Base-by-base conservation (phyloP, 2,329 filamentous ascomycete genomes). In the Colletotrichum sublineola region DNA sequence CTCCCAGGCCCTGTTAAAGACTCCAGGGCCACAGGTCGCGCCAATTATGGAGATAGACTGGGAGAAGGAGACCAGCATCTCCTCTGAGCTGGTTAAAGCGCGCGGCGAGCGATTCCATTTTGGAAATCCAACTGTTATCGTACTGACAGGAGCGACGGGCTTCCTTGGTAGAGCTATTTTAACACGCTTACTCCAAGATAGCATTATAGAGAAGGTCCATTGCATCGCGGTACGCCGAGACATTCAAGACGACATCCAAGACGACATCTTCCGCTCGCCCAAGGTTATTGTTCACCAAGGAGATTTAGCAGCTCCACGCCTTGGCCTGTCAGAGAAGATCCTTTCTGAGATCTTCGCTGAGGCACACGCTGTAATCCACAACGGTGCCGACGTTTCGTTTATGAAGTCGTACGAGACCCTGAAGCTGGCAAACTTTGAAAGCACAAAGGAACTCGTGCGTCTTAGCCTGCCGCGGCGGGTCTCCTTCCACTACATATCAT, bases 301-400 rank as follows among this genome's bases (percentile, higher is more conserved):
- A 5, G 55, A 66, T 14, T 38, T 71, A 1, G 40, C 55, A 0
- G 29, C 58, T 2, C 75, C 77, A 0, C 52, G 40, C 1, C 68
- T 81, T 0, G 78, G 78, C 0, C 77, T 82, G 8, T 63, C 73
- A 1, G 55, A 63, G 6, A 31, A 56, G 2, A 5, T 6, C 0
- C 56, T 42, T 6, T 33, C 29, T 1, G 36, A 46, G 1, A 53
- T 73, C 57, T 78, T 86, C 14, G 68, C 68, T 5, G 50, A 78
- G 9, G 74, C 75, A 0, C 77, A 81, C 29, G 75, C 79, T 15
- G 85, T 92, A 60, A 85, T 93, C 31, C 91, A 89, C 77, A 82
- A 80, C 64, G 87, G 84, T 9, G 85, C 85, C 24, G 80, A 82
- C 31, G 77, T 79, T 15, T 82, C 77, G 7, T 84, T 78, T 76